phyloP scores from a whole-genome alignment of 257 asterid species.

The Ligustrum vulgare region DNA sequence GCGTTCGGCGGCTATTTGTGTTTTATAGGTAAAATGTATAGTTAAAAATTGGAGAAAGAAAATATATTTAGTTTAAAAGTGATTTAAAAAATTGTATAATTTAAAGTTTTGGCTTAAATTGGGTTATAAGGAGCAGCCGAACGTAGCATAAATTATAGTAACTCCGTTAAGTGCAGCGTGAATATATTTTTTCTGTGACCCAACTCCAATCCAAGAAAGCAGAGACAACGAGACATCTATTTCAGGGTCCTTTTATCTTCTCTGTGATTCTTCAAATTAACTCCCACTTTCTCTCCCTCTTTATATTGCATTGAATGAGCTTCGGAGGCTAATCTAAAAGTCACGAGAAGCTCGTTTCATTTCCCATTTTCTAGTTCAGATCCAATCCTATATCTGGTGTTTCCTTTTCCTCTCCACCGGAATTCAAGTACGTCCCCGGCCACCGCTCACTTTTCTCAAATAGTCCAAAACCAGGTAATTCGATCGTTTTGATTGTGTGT shows the following conservation, averaged over 20 bases:
- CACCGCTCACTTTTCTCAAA: not conserved
- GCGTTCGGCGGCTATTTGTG: too few relatives aligned
- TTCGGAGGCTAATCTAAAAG: constrained; percentile 26
- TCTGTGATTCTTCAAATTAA: not conserved
- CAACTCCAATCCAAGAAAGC: constrained; percentile 28
- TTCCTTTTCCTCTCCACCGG: constrained; percentile 16
- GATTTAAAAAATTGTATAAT: too few relatives aligned
- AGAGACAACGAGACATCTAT: constrained; percentile 33
- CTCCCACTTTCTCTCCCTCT: constrained; percentile 13
- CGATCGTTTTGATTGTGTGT: not conserved
- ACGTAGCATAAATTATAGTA: too few relatives aligned
- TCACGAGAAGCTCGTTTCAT: constrained; percentile 59
- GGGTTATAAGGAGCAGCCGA: too few relatives aligned
- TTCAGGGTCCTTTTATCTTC: constrained; percentile 11
- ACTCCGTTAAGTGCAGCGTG: constrained; percentile 17
- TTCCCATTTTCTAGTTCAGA: constrained; percentile 26
- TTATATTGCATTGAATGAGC: constrained; percentile 42
- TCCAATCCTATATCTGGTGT: constrained; percentile 26
- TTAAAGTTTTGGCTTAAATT: too few relatives aligned
- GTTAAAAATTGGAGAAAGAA: too few relatives aligned
- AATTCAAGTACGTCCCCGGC: constrained; percentile 8
- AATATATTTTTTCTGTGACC: constrained; percentile 12
- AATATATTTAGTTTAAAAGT: too few relatives aligned
- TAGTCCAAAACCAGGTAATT: not conserved
- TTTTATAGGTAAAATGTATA: too few relatives aligned